These are phyloP conservation scores for Neurospora sp. DNA, from an alignment of 2,329 filamentous ascomycete species.

Conservation along the genomic window DNA sequence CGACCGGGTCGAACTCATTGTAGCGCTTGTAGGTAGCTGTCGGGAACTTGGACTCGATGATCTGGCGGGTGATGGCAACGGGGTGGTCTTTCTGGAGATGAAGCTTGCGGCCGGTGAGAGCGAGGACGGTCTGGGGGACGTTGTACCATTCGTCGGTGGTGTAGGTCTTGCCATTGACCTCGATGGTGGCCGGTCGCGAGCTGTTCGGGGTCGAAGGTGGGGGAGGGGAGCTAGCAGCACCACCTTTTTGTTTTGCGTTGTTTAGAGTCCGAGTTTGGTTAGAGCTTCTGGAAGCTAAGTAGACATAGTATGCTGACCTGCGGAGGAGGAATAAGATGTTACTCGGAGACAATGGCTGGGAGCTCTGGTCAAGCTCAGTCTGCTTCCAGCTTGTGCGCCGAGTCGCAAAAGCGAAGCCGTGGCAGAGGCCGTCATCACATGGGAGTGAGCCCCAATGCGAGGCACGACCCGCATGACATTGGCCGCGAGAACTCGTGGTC, in stretches of 20 bases:
- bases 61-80: conserved; percentile 76
- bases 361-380: not conserved
- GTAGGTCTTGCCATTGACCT: conserved; percentile 55
- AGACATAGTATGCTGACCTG: not conserved
- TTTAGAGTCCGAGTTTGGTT: not conserved
- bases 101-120: conserved; percentile 65
- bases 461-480: not conserved
- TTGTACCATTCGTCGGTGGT: conserved; percentile 77
- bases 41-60: conserved; percentile 86
- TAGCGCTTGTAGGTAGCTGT: conserved; percentile 62
- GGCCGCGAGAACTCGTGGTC: not conserved
- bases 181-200: conserved; percentile 29
- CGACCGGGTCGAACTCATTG: conserved; percentile 72
- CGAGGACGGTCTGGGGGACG: conserved; percentile 62
- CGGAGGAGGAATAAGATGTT: not conserved
- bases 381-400: not conserved
- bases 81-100: conserved; percentile 89
- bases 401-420: not conserved
- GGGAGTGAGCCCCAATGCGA: not conserved
- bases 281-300: not conserved
- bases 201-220: conserved; percentile 1
- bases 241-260: not conserved
- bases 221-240: not conserved
- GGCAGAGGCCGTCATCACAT: not conserved
- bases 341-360: not conserved